These are phyloP conservation scores for Scalesia atractyloides DNA, from an alignment of 129 eudicot genomes.

Conservation along the genomic window DNA sequence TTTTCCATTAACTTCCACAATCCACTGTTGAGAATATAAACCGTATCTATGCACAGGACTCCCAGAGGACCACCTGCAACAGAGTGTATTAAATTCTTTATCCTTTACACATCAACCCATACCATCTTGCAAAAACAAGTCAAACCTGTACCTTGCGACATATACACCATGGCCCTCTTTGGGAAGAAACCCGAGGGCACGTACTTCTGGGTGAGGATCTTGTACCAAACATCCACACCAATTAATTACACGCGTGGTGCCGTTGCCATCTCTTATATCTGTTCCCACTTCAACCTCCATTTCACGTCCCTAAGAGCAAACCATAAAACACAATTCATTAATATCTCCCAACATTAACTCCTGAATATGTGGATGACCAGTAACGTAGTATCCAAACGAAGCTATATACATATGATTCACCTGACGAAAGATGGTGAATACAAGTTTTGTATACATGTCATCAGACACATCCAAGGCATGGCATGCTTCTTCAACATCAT, in stretches of 20 bases:
- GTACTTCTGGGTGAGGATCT: slow-evolving; percentile 84
- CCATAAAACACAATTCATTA: slow-evolving; percentile 19
- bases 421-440: slow-evolving; percentile 83
- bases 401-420: slow-evolving; percentile 30
- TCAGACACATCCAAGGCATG: slow-evolving; percentile 59
- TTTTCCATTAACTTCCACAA: slow-evolving; percentile 29
- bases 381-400: background rate
- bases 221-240: slow-evolving; percentile 96
- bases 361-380: background rate
- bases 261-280: slow-evolving; percentile 89
- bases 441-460: slow-evolving; percentile 57
- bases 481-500: slow-evolving; percentile 91
- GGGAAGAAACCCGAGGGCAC: slow-evolving; percentile 93
- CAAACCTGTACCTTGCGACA: slow-evolving; percentile 60
- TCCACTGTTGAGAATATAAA: slow-evolving; percentile 55
- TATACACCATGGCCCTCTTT: slow-evolving; percentile 94
- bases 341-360: background rate
- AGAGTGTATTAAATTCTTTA: background rate
- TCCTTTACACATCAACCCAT: background rate
- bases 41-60: slow-evolving; percentile 83
- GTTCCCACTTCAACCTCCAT: slow-evolving; percentile 82
- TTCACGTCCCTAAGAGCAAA: slow-evolving; percentile 67
- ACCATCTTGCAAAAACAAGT: background rate
- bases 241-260: slow-evolving; percentile 80
- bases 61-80: slow-evolving; percentile 78